Conservation (phyloP, 768 basidiomycete species). For the Kwoniella sp. region DNA sequence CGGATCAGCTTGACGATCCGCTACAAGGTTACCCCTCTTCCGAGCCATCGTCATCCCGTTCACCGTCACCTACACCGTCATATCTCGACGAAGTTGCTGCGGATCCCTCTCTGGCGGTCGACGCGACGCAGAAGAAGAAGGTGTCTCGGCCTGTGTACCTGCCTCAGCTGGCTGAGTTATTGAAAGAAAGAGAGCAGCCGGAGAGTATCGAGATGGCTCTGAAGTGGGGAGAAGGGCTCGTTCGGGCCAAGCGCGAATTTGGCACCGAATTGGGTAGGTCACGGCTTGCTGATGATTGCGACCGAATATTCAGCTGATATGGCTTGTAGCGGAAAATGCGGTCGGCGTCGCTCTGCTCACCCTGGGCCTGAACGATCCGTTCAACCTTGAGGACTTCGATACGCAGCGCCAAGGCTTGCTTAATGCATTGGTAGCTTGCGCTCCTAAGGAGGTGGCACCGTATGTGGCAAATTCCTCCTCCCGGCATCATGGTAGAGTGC, state of each 20-base stretch:
- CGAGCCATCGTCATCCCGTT: slow-evolving; percentile 60
- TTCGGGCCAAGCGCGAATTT: slow-evolving; percentile 75
- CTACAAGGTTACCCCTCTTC: slow-evolving; percentile 70
- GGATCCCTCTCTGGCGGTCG: slow-evolving; percentile 74
- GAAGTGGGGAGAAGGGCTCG: slow-evolving; percentile 70
- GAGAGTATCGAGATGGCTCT: slow-evolving; percentile 77
- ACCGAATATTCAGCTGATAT: slow-evolving; percentile 2
- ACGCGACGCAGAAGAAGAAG: slow-evolving; percentile 57
- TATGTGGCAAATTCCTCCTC: slow-evolving; percentile 53
- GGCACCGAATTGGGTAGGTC: slow-evolving; percentile 81
- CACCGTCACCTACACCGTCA: slow-evolving; percentile 72
- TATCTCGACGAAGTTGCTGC: slow-evolving; percentile 77
- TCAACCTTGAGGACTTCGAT: slow-evolving; percentile 73
- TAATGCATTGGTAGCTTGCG: slow-evolving; percentile 73
- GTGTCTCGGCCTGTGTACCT: slow-evolving; percentile 83
- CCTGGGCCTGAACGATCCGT: slow-evolving; percentile 74
- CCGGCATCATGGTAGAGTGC: neutral
- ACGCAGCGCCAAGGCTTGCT: slow-evolving; percentile 69
- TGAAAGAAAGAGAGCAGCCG: slow-evolving; percentile 64
- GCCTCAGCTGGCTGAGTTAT: slow-evolving; percentile 69
- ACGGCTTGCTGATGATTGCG: neutral
- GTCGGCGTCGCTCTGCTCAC: slow-evolving; percentile 72
- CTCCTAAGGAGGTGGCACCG: slow-evolving; percentile 74
- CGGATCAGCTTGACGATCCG: slow-evolving; percentile 79
- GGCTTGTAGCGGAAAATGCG: slow-evolving; percentile 73